Evolutionary conservation across 2,329 filamentous ascomycete species (phyloP).

Genomic region (Fusarium sublunatum): DNA sequence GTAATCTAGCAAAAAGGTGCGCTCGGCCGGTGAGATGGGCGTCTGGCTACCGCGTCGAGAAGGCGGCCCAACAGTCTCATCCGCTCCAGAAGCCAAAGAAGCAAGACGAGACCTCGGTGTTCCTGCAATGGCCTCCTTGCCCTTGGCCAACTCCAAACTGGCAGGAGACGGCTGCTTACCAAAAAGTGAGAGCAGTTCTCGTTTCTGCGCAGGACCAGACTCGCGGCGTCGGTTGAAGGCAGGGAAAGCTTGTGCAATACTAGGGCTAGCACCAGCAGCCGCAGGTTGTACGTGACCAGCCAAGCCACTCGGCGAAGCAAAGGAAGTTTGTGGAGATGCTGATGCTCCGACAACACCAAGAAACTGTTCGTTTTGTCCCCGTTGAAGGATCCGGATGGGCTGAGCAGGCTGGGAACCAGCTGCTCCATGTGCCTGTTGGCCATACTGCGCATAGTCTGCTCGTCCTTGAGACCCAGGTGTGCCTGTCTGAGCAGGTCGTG

Average conservation of each 20-base stretch:
- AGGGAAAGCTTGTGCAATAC: conserved; percentile 32
- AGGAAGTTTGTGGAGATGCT: conserved; percentile 41
- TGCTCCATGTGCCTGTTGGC: conserved; percentile 16
- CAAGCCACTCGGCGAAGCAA: conserved; percentile 36
- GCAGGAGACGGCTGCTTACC: conserved; percentile 55
- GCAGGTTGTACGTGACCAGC: conserved; percentile 35
- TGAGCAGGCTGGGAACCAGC: conserved; percentile 32
- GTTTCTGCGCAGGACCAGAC: conserved; percentile 50
- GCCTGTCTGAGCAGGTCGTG: conserved; percentile 21
- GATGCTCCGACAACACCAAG: conserved; percentile 24
- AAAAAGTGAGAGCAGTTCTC: conserved; percentile 70
- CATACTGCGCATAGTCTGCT: conserved; percentile 33
- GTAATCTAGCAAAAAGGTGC: conserved; percentile 81
- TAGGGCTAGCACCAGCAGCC: conserved; percentile 34
- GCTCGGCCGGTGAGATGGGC: conserved; percentile 75
- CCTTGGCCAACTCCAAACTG: conserved; percentile 41
- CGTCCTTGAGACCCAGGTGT: conserved; percentile 30
- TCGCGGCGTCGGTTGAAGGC: conserved; percentile 38
- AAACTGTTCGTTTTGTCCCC: conserved; percentile 48
- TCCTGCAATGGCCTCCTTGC: conserved; percentile 42
- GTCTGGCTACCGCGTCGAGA: conserved; percentile 62
- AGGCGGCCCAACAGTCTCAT: conserved; percentile 45
- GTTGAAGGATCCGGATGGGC: conserved; percentile 52
- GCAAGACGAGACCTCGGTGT: conserved; percentile 53
- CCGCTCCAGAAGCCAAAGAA: conserved; percentile 57